Base-by-base conservation (phyloP, 2,329 filamentous ascomycete species). In the Dactylonectria estremocensis region DNA sequence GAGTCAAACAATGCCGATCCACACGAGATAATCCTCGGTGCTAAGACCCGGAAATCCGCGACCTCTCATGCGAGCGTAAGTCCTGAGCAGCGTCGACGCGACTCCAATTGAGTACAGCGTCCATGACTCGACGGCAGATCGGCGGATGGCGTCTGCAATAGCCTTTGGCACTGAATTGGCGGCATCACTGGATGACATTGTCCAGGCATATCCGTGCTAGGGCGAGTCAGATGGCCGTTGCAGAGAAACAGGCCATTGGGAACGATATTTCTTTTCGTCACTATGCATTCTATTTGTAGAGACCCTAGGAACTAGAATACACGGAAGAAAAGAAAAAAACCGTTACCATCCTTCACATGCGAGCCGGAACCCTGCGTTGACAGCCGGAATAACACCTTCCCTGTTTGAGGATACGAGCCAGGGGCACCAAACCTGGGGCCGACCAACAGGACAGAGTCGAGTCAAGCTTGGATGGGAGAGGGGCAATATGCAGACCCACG, bases 11-110 rank as follows among this genome's bases (percentile, higher is more conserved):
- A 73, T 49, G 1, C 52, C 66, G 8, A 74, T 24, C 66, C 71
- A 72, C 45, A 79, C 74, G 0, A 80, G 68, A 33, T 77, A 78
- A 45, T 80, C 78, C 20, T 80, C 78, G 22, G 74, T 56, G 5
- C 72, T 69, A 8, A 80, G 68, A 20, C 72, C 71, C 8, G 69
- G 67, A 3, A 74, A 46, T 0, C 78, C 76, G 5, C 75, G 69
- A 1, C 70, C 68, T 2, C 72, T 73, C 14, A 75, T 61, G 7
- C 78, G 72, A 18, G 77, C 75, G 61, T 78, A 80, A 1, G 78
- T 79, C 6, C 78, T 67, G 6, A 80, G 55, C 9, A 72, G 37
- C 0, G 77, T 78, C 9, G 76, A 65, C 2, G 69, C 46, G 37
- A 79, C 62, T 3, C 72, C 77, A 22, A 79, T 62, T 0, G 67